Base-by-base conservation (phyloP, 1,284 basidiomycete genomes). In the Cryptococcus sp. region DNA sequence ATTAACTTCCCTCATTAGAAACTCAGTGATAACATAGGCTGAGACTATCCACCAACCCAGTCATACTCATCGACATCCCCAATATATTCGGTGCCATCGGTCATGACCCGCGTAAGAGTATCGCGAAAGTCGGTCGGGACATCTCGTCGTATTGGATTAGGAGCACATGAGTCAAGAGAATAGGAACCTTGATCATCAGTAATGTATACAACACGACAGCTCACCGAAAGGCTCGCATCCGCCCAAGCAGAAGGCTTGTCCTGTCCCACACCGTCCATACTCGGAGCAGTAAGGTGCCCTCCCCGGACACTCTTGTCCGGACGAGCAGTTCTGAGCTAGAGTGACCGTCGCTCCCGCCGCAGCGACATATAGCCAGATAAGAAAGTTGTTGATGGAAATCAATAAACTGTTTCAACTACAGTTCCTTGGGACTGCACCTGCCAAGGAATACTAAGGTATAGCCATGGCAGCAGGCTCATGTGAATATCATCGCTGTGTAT, bases 161-260 rank as follows among this genome's bases (percentile, higher is more conserved):
- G 86, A 48, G 72, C 73, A 75, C 89, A 91, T 0, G 87, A 87
- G 47, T 73, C 74, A 36, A 85, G 74, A 4, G 79, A 67, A 64
- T 83, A 69, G 1, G 87, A 90, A 36, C 60, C 64, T 71, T 48
- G 18, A 28, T 43, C 13, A 36, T 19, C 19, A 18, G 44, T n/a
- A n/a, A n/a, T n/a, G n/a, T n/a, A n/a, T n/a, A 36, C n/a, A 37
- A 13, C 18, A 28, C 19, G 2, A 21, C 19, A 22, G 59, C 64
- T 24, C 40, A 72, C 78, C 73, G 41, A 88, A 78, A 9, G 88
- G 87, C 64, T 91, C 82, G 74, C 89, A 91, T 10, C 88, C 88
- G 41, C 86, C 86, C 24, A 88, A 76, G 64, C 88, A 90, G 71
- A 83, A 88, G 4, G 59, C 34, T 1, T 19, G 16, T 7, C 78